These are phyloP conservation scores for Gigaspora rosea DNA, from an alignment of 192 early-diverging fungal genomes.

Conservation along the genomic window DNA sequence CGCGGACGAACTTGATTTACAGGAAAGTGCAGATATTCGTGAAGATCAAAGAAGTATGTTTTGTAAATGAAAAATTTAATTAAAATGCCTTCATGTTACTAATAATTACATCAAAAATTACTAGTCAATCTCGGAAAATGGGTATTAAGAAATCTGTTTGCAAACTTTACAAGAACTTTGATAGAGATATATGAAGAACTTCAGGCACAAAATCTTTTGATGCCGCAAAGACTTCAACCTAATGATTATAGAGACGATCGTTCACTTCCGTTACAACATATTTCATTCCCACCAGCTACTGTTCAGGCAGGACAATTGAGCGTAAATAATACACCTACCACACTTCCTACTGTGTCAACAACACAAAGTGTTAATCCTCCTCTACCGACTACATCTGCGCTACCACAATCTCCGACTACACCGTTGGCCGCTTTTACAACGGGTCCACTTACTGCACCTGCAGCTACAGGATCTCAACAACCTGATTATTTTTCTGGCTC, in stretches of 20 bases:
- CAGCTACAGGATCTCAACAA: conserved; percentile 25
- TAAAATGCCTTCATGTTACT: not conserved
- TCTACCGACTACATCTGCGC: not conserved
- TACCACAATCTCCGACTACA: conserved; percentile 26
- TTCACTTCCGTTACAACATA: conserved; percentile 10
- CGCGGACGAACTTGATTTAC: conserved; percentile 69
- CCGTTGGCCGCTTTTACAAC: conserved; percentile 34
- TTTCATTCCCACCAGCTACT: conserved; percentile 26
- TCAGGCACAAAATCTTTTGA: not conserved
- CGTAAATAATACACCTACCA: not conserved
- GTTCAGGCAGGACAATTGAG: conserved; percentile 14
- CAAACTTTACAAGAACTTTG: conserved; percentile 54
- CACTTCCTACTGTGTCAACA: not conserved
- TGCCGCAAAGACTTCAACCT: not conserved
- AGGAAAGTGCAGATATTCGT: conserved; percentile 47
- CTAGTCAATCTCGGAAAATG: conserved; percentile 84
- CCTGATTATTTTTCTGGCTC: conserved; percentile 38
- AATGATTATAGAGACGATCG: not conserved
- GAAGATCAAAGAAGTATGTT: conserved; percentile 75
- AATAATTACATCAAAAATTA: not conserved
- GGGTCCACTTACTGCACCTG: conserved; percentile 43
- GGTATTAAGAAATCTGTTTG: conserved; percentile 77
- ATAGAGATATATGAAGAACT: conserved; percentile 54
- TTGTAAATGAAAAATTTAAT: conserved; percentile 42
- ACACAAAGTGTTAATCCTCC: not conserved